phyloP scores from a whole-genome alignment of 2,329 filamentous ascomycete genomes.

The Penicillium sp. region DNA sequence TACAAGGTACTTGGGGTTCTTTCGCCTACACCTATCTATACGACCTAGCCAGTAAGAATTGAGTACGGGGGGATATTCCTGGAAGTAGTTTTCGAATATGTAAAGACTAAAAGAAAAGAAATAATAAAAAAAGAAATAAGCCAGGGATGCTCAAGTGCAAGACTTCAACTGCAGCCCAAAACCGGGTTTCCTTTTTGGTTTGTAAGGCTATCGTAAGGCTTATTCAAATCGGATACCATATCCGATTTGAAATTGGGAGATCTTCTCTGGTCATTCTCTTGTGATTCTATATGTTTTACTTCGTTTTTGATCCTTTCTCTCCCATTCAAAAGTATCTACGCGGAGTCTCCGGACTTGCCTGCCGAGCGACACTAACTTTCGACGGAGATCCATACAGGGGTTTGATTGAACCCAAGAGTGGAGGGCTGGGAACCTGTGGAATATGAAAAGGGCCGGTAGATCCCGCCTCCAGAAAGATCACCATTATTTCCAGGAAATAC shows the following conservation, averaged over 20 bases:
- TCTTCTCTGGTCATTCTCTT: not conserved
- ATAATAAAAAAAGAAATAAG: no score
- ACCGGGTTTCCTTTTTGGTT: not conserved
- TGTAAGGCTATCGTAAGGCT: not conserved
- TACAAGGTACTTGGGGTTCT: not conserved
- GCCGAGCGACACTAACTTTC: not conserved
- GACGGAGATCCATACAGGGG: slow-evolving; percentile 1
- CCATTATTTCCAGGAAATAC: not conserved
- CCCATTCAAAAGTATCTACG: not conserved
- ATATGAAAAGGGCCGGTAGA: slow-evolving; percentile 7
- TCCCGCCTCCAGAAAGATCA: slow-evolving; percentile 2
- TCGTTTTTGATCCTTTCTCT: not conserved
- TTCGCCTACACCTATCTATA: not conserved
- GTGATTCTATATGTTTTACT: not conserved
- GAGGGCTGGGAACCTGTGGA: not conserved
- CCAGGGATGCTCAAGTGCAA: no score
- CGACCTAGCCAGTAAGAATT: not conserved
- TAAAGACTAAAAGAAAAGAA: not conserved
- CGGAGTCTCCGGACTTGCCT: not conserved
- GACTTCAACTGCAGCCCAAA: not conserved
- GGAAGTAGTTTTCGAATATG: not conserved
- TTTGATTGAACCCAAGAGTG: not conserved
- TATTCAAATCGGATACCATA: not conserved
- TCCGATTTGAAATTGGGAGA: not conserved
- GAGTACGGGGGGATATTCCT: not conserved